Percentiles rank a stretch among this genome's conserved stretches.
These are phyloP conservation scores for Musa troglodytarum DNA, from an alignment of 176 grass and related monocot genomes.

Conservation along the genomic window DNA sequence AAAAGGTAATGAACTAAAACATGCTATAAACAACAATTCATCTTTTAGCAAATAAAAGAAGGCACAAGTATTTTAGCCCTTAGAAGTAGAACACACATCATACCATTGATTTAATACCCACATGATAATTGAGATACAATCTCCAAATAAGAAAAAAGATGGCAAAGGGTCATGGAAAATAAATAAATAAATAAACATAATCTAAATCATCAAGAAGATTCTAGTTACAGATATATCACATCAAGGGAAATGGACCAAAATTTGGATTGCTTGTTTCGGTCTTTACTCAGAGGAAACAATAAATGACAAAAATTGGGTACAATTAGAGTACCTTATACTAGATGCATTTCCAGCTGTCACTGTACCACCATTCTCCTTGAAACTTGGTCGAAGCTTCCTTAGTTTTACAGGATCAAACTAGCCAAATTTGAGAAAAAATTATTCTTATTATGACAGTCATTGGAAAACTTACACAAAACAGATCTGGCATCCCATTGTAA, in stretches of 20 bases:
- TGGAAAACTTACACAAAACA: background rate
- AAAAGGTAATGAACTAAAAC: too few relatives aligned
- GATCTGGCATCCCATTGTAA: background rate
- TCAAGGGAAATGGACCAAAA: background rate
- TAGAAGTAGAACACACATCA: too few relatives aligned
- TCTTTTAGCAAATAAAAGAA: too few relatives aligned
- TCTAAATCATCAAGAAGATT: background rate
- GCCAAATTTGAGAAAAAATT: background rate
- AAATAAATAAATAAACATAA: background rate
- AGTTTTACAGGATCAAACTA: constrained; percentile 25
- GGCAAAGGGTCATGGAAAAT: too few relatives aligned
- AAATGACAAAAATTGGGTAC: background rate
- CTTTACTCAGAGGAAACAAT: background rate
- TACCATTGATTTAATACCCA: too few relatives aligned
- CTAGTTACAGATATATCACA: background rate
- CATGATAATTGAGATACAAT: too few relatives aligned
- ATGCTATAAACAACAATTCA: too few relatives aligned
- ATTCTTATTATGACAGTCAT: background rate
- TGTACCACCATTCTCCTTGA: constrained; percentile 24
- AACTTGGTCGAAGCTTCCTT: constrained; percentile 22
- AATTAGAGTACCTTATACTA: constrained; percentile 18
- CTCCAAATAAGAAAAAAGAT: too few relatives aligned
- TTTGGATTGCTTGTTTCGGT: background rate
- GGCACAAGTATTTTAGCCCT: too few relatives aligned
- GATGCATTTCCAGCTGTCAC: constrained; percentile 27